Conservation (phyloP, 2,329 filamentous ascomycete genomes). For the Fusarium sp. region DNA sequence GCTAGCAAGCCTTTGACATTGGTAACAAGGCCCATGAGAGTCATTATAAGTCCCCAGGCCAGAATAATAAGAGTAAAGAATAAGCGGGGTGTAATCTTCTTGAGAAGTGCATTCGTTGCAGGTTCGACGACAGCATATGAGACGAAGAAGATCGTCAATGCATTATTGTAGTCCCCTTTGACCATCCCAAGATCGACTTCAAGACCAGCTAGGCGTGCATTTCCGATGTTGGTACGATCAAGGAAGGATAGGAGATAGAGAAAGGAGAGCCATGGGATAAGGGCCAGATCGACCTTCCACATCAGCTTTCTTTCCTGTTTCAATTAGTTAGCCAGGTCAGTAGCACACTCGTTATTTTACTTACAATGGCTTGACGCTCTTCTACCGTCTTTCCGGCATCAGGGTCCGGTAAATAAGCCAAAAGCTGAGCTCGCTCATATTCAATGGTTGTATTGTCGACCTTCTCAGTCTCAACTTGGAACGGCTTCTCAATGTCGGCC, state of each 20-base stretch:
- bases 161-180: constrained; percentile 67
- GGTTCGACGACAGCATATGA: constrained; percentile 75
- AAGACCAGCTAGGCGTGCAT: constrained; percentile 57
- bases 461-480: constrained; percentile 21
- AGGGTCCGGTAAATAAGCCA: constrained; percentile 50
- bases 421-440: constrained; percentile 46
- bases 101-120: constrained; percentile 74
- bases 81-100: constrained; percentile 69
- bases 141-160: constrained; percentile 74
- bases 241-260: constrained; percentile 68
- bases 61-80: constrained; percentile 78
- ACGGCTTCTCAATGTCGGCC: constrained; percentile 39
- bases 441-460: constrained; percentile 26
- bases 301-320: constrained; percentile 63
- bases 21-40: constrained; percentile 62
- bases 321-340: background rate
- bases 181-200: constrained; percentile 35
- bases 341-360: constrained; percentile 49
- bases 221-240: constrained; percentile 59
- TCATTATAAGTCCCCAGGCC: constrained; percentile 61
- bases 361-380: constrained; percentile 70
- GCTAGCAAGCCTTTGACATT: constrained; percentile 60
- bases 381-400: constrained; percentile 72
- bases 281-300: constrained; percentile 67
- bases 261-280: constrained; percentile 70